Evolutionary conservation across 129 eudicot species (phyloP), one percentile per base, ranked within the genome.

Genomic region (Flaveria sonorensis): DNA sequence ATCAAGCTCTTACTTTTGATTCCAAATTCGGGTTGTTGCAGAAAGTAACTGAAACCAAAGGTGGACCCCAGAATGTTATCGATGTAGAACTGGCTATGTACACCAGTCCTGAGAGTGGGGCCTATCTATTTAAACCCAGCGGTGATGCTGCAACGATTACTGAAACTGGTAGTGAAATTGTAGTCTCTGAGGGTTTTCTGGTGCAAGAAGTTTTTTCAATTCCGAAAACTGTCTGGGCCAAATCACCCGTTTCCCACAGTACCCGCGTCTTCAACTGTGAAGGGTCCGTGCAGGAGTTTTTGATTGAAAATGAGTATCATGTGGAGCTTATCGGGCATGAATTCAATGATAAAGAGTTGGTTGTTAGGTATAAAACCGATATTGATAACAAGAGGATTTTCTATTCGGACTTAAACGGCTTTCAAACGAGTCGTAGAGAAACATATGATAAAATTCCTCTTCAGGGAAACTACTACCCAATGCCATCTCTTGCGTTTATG

Each of bases 361-460:
- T 95, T 53, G 97, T 81, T 59, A 83, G 97, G 76, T 95, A 91
- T 72, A 95, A 83, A 78, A 95, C 99, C 0, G 97, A 83, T 73
- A 60, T 95, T 14, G 88, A 89, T 56, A 95, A 89, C 87, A 85
- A 79, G 43, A 82, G 83, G 82, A 75, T 95, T 40, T 92, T 89
- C 79, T 91, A 84, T 80, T 87, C 97, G 10, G 99, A 95, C 86
- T 74, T 95, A 64, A 95, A 95, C 53, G 99, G 99, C 18, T 95
- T 91, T 74, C 99, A 95, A 50, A 91, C 87, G 97, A 95, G 99
- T 84, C 89, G 99, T 53, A 83, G 99, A 83, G 96, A 95, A 84
- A 91, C 99, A 3, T 95, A 91, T 45, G 97, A 95, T 56, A 95
- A 95, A 83, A 89, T 95, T 39, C 99, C 97, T 10, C 57, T 88